Base-by-base conservation (phyloP, 2,329 filamentous ascomycete genomes). In the Hypoxylon sp. region DNA sequence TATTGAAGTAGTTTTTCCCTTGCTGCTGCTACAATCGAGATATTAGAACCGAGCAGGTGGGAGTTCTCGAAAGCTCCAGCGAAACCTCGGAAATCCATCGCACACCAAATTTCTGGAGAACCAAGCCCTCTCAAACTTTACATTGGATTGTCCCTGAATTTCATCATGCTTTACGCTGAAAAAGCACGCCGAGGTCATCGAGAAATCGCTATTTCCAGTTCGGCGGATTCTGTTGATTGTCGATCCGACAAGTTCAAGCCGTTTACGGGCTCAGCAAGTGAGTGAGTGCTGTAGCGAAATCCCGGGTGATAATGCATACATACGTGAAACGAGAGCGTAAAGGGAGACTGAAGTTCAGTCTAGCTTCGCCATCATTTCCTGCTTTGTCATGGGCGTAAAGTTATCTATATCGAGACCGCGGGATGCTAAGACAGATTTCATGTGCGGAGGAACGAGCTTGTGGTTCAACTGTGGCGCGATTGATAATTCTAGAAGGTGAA, bases 341-440 rank as follows among this genome's bases (percentile, higher is more conserved):
- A 65, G 59, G 69, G 59, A 70, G 59, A 65, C 69, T 54, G 76
- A 77, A 76, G 79, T 82, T 94, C 92, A 99, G 84, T 99, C 96
- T 82, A 99, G 87, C 82, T 94, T 94, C 66, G 96, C 96, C 85
- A 97, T 93, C 96, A 99, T 98, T 81, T 98, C 94, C 77, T 96
- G 92, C 86, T 94, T 97, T 77, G 92, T 85, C 84, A 99, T 86
- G 50, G 95, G 95, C 75, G 90, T 94, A 82, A 99, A 93, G 81
- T 94, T 94, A 82, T 98, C 94, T 77, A 98, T 94, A 80, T 98
- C 94, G 74, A 99, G 88, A 60, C 93, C 94, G 76, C 90, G 90
- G 52, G 91, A 87, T 70, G 88, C 88, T 67, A 99, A 87, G 66
- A 89, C 86, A 22, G 93, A 84, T 76, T 91, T 91, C 76, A 94